A percentile compares a stretch with the other conserved stretches of the same genome.
phyloP scores from a whole-genome alignment of 1,284 basidiomycete genomes.

The Sutorius eximius region DNA sequence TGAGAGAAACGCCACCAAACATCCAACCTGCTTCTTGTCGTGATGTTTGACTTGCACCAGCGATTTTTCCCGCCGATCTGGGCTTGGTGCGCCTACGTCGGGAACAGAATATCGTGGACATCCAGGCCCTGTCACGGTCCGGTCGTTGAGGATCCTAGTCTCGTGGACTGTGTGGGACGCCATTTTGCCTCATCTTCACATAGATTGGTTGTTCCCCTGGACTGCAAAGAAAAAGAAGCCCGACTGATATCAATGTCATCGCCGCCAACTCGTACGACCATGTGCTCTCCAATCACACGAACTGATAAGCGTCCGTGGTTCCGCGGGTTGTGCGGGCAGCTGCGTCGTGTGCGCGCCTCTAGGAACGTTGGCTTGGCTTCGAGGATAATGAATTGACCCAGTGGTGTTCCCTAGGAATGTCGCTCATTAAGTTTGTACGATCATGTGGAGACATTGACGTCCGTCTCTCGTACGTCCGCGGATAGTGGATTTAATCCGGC shows the following conservation, averaged over 20 bases:
- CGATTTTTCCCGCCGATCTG: background rate
- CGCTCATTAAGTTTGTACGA: background rate
- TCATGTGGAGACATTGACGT: too few species aligned
- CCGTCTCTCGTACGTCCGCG: background rate
- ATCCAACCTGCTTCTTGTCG: background rate
- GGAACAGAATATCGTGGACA: background rate
- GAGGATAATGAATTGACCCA: background rate
- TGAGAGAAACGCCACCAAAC: slow-evolving; percentile 5
- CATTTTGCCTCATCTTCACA: background rate
- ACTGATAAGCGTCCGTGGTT: background rate
- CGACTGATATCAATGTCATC: background rate
- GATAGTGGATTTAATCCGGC: background rate
- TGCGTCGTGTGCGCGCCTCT: background rate
- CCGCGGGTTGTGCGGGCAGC: background rate
- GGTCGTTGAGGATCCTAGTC: background rate
- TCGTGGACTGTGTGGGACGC: background rate
- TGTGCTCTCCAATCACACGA: background rate
- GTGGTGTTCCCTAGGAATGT: background rate
- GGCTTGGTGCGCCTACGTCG: background rate
- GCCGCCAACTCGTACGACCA: background rate
- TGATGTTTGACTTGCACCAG: background rate
- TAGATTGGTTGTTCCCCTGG: background rate
- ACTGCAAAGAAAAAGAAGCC: background rate
- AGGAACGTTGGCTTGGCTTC: background rate
- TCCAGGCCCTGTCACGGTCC: background rate